Evolutionary conservation across 2,329 filamentous ascomycete genomes (phyloP).

Genomic region (Aspergillus novofumigatus): DNA sequence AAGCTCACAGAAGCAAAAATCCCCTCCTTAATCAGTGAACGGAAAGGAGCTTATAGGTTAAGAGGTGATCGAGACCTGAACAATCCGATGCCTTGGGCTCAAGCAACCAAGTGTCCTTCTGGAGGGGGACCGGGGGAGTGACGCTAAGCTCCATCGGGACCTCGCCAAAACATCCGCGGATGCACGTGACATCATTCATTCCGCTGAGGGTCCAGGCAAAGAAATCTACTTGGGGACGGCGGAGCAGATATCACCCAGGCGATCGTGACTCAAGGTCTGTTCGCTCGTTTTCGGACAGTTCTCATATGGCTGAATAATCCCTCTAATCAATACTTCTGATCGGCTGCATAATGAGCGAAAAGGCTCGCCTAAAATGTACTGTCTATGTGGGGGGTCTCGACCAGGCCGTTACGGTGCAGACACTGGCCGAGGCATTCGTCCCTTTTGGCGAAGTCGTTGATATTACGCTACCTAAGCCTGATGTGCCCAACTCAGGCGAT

Average conservation of each 20-base stretch:
- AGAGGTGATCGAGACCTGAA: slow-evolving; percentile 22
- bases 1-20: slow-evolving; percentile 11
- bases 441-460: slow-evolving; percentile 96
- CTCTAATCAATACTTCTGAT: background rate
- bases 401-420: slow-evolving; percentile 67
- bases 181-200: slow-evolving; percentile 34
- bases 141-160: slow-evolving; percentile 27
- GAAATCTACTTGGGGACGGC: background rate
- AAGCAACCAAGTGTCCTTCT: slow-evolving; percentile 40
- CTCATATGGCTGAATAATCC: background rate
- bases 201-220: slow-evolving; percentile 9
- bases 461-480: slow-evolving; percentile 83
- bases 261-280: background rate
- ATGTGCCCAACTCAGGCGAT: slow-evolving; percentile 71
- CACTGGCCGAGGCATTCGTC: slow-evolving; percentile 85
- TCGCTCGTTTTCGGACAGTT: background rate
- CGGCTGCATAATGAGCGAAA: slow-evolving; percentile 66
- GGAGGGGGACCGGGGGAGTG: slow-evolving; percentile 26
- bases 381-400: slow-evolving; percentile 89
- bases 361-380: slow-evolving; percentile 79
- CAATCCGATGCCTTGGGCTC: slow-evolving; percentile 3
- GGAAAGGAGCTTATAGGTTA: slow-evolving; percentile 22
- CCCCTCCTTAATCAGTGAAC: slow-evolving; percentile 27
- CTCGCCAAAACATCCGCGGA: slow-evolving; percentile 32
- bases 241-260: background rate